These are phyloP conservation scores for Fusarium illudens DNA, from an alignment of 2,329 filamentous ascomycete genomes.

Conservation along the genomic window DNA sequence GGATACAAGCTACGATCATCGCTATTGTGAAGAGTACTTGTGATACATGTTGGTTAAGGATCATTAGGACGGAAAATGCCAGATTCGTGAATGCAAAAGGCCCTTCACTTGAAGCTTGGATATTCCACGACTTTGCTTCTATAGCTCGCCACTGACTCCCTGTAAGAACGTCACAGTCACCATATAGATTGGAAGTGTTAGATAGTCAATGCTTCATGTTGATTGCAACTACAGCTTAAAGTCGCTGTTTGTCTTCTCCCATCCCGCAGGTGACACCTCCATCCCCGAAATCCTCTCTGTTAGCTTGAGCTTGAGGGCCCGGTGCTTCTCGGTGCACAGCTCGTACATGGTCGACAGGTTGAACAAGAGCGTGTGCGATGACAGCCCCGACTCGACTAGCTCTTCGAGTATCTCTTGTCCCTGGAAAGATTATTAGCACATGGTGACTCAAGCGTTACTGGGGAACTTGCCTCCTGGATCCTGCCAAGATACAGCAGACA, in stretches of 20 bases:
- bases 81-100: too few species aligned
- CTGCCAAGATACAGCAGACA: slow-evolving; percentile 83
- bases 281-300: slow-evolving; percentile 73
- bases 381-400: slow-evolving; percentile 68
- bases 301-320: slow-evolving; percentile 73
- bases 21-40: neutral
- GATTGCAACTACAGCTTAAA: slow-evolving; percentile 71
- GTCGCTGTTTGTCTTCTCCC: slow-evolving; percentile 76
- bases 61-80: too few species aligned
- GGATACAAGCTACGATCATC: neutral
- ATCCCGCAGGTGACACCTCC: slow-evolving; percentile 65
- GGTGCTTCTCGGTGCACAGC: slow-evolving; percentile 81
- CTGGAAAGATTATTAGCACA: slow-evolving; percentile 48
- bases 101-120: too few species aligned
- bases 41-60: too few species aligned
- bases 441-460: neutral
- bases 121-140: too few species aligned
- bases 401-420: slow-evolving; percentile 73
- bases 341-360: slow-evolving; percentile 94
- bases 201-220: neutral
- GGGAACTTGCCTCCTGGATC: slow-evolving; percentile 69
- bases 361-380: slow-evolving; percentile 84
- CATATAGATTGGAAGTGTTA: neutral
- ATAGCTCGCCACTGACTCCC: neutral
- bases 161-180: neutral